Evolutionary conservation across 768 basidiomycete genomes (phyloP).

Genomic region (Suillus sp.): DNA sequence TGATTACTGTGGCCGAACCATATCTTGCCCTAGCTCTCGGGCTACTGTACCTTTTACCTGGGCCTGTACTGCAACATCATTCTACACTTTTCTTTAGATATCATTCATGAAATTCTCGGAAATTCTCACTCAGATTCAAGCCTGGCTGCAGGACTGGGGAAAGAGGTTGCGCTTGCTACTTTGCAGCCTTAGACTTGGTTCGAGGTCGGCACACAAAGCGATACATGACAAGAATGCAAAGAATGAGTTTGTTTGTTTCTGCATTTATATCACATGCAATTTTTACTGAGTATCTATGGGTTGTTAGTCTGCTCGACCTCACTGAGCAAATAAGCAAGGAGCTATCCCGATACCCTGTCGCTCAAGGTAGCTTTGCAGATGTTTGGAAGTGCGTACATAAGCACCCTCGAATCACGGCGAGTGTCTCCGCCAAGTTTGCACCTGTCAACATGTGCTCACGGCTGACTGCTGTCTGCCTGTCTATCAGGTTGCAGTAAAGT

Average conservation of each 20-base stretch:
- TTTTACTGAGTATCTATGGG: not conserved
- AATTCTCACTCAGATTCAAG: no score
- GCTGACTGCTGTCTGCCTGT: not conserved
- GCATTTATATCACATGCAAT: not conserved
- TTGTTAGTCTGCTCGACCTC: not conserved
- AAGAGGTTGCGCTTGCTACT: no score
- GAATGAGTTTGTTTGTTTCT: not conserved
- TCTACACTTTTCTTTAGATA: no score
- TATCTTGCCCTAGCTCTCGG: no score
- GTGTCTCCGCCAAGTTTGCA: not conserved
- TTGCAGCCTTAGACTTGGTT: no score
- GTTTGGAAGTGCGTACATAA: slow-evolving; percentile 27
- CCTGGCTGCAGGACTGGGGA: no score
- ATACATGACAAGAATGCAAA: not conserved
- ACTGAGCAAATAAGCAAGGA: slow-evolving; percentile 4
- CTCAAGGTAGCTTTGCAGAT: slow-evolving; percentile 25
- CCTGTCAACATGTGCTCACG: slow-evolving; percentile 16
- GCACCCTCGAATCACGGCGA: not conserved
- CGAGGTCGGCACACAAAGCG: not conserved
- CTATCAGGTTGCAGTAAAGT: not conserved
- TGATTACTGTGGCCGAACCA: no score
- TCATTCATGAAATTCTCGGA: no score
- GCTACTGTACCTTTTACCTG: no score
- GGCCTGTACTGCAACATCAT: no score
- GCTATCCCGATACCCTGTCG: not conserved